Evolutionary conservation across 768 basidiomycete genomes (phyloP).

Genomic region (Boletus huronensis): DNA sequence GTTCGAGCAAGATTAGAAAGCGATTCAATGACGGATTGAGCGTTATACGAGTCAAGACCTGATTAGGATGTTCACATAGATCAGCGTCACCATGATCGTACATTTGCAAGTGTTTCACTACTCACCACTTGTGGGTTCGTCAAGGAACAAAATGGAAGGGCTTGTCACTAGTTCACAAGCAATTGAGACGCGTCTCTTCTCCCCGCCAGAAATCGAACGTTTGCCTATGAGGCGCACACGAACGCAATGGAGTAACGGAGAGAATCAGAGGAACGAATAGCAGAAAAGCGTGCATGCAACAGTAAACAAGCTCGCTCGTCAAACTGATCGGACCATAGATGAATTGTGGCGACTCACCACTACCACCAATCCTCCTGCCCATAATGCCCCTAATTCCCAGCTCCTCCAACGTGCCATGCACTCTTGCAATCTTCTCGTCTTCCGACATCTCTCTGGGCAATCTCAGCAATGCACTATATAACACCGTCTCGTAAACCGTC

Average conservation of each 20-base stretch:
- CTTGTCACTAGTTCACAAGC: conserved; percentile 98
- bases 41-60: conserved; percentile 95
- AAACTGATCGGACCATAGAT: background rate
- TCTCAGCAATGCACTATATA: conserved; percentile 88
- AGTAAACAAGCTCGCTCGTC: background rate
- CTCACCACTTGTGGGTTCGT: conserved; percentile 94
- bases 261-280: background rate
- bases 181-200: conserved; percentile 94
- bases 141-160: conserved; percentile 92
- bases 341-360: conserved; percentile 48
- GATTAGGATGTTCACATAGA: background rate
- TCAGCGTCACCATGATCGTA: background rate
- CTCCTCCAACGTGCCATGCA: conserved; percentile 94
- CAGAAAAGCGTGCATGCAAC: background rate
- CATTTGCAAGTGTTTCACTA: conserved; percentile 2
- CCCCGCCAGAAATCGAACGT: conserved; percentile 93
- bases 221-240: conserved; percentile 45
- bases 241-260: background rate
- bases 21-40: conserved; percentile 89
- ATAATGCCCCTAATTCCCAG: conserved; percentile 90
- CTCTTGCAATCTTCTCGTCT: conserved; percentile 92
- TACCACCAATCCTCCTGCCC: conserved; percentile 85
- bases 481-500: conserved; percentile 96
- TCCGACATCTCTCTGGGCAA: conserved; percentile 93
- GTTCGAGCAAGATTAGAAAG: conserved; percentile 80